A percentile compares a stretch with the other conserved stretches of the same genome.
Evolutionary conservation across 192 early-diverging fungal species (phyloP).

Genomic region (Coemansia sp.): DNA sequence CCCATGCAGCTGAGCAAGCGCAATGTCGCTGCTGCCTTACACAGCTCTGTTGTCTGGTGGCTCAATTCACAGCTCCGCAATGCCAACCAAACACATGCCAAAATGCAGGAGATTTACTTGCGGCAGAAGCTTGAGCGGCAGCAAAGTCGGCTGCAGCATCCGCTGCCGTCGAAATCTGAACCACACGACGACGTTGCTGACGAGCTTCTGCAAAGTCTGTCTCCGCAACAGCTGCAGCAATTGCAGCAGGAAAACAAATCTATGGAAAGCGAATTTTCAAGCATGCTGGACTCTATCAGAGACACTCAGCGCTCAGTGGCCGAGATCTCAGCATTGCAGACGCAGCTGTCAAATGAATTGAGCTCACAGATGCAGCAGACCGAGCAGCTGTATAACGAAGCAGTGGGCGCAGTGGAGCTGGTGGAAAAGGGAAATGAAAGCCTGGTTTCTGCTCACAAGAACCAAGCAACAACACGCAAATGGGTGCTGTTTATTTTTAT

Average conservation of each 20-base stretch:
- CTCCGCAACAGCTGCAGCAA: constrained; percentile 55
- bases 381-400: constrained; percentile 68
- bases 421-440: constrained; percentile 68
- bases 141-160: constrained; percentile 32
- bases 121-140: constrained; percentile 67
- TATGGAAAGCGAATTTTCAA: constrained; percentile 70
- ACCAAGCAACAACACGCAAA: constrained; percentile 66
- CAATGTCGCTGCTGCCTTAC: constrained; percentile 63
- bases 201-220: constrained; percentile 57
- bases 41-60: constrained; percentile 65
- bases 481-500: constrained; percentile 72
- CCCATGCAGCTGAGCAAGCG: constrained; percentile 25
- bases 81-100: constrained; percentile 65
- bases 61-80: constrained; percentile 65
- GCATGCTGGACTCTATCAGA: constrained; percentile 64
- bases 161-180: neutral
- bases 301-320: constrained; percentile 62
- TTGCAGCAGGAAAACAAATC: constrained; percentile 66
- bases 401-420: constrained; percentile 61
- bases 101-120: constrained; percentile 68
- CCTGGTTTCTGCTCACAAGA: constrained; percentile 61
- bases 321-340: constrained; percentile 71
- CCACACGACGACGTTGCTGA: constrained; percentile 9
- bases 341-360: constrained; percentile 68
- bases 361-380: constrained; percentile 70